Evolutionary conservation across 805 yeast species (phyloP).

Genomic region (Metschnikowia noctiluminum): DNA sequence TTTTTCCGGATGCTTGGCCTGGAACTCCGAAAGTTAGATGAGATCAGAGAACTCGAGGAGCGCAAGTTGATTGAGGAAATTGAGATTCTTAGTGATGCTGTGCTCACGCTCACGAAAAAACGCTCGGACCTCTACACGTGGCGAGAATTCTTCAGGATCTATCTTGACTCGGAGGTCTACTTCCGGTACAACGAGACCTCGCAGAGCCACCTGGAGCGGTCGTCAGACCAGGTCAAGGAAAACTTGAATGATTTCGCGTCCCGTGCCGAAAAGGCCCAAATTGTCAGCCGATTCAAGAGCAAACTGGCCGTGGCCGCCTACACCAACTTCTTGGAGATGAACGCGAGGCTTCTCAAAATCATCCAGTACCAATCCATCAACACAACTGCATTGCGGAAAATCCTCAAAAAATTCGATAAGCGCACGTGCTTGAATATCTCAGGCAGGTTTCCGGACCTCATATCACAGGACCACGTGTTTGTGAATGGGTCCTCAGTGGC

Average conservation of each 20-base stretch:
- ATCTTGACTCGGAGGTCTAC: constrained; percentile 64
- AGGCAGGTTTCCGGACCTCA: constrained; percentile 43
- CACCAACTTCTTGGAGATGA: constrained; percentile 48
- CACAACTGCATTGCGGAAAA: constrained; percentile 61
- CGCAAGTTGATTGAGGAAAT: constrained; percentile 41
- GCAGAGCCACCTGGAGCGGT: constrained; percentile 41
- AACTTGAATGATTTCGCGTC: constrained; percentile 41
- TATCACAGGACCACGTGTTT: constrained; percentile 40
- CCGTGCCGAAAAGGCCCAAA: constrained; percentile 35
- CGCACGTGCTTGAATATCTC: constrained; percentile 56
- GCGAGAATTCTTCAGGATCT: constrained; percentile 64
- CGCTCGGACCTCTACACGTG: constrained; percentile 60
- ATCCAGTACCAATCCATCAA: constrained; percentile 62
- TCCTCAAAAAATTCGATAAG: constrained; percentile 73
- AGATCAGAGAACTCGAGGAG: constrained; percentile 43
- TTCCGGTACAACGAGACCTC: constrained; percentile 48
- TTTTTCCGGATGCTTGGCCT: constrained; percentile 57
- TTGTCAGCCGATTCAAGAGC: constrained; percentile 42
- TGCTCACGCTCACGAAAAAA: constrained; percentile 26
- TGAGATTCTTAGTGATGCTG: constrained; percentile 34
- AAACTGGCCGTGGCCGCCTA: constrained; percentile 46
- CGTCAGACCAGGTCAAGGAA: constrained; percentile 42
- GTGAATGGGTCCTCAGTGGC: constrained; percentile 49
- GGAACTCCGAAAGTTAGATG: constrained; percentile 50
- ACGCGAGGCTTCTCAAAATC: constrained; percentile 52